These are phyloP conservation scores for Schizophyllum commune DNA, from an alignment of 1,284 basidiomycete genomes.

Conservation along the genomic window DNA sequence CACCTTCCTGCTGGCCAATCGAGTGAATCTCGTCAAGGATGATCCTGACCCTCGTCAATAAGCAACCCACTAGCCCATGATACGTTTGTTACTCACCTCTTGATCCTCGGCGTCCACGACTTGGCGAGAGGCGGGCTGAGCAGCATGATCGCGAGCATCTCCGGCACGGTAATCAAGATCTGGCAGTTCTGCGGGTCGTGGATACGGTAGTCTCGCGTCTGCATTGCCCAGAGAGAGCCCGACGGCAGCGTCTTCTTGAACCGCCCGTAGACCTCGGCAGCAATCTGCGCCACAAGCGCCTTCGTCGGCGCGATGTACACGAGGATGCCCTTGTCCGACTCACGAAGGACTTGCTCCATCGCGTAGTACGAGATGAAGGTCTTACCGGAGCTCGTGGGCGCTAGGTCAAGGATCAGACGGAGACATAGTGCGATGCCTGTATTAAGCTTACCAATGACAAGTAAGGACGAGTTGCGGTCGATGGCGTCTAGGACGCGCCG, in stretches of 20 bases:
- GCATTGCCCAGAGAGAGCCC: slow-evolving; percentile 60
- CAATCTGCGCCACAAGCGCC: slow-evolving; percentile 60
- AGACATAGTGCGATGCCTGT: neutral
- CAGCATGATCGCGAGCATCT: slow-evolving; percentile 60
- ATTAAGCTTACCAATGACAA: slow-evolving; percentile 50
- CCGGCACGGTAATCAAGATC: slow-evolving; percentile 65
- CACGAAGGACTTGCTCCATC: slow-evolving; percentile 58
- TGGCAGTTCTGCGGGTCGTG: slow-evolving; percentile 60
- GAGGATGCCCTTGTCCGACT: slow-evolving; percentile 54
- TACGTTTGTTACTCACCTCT: slow-evolving; percentile 32
- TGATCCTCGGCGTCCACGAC: slow-evolving; percentile 54
- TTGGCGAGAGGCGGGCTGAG: slow-evolving; percentile 55
- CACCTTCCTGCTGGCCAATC: slow-evolving; percentile 61
- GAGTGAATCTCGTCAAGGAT: slow-evolving; percentile 69
- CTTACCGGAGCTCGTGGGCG: slow-evolving; percentile 64
- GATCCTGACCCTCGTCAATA: slow-evolving; percentile 35
- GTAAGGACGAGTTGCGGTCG: slow-evolving; percentile 48
- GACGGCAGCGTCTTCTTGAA: slow-evolving; percentile 50
- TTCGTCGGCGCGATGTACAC: slow-evolving; percentile 74
- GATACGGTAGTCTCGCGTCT: slow-evolving; percentile 60
- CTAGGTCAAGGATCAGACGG: slow-evolving; percentile 21
- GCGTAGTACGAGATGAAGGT: slow-evolving; percentile 73
- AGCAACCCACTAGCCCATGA: too few relatives aligned
- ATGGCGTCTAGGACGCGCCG: slow-evolving; percentile 55
- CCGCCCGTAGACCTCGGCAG: slow-evolving; percentile 62